A percentile compares a stretch with the other conserved stretches of the same genome.
phyloP scores from a whole-genome alignment of 257 asterid species.

The Linderniella brevidens region DNA sequence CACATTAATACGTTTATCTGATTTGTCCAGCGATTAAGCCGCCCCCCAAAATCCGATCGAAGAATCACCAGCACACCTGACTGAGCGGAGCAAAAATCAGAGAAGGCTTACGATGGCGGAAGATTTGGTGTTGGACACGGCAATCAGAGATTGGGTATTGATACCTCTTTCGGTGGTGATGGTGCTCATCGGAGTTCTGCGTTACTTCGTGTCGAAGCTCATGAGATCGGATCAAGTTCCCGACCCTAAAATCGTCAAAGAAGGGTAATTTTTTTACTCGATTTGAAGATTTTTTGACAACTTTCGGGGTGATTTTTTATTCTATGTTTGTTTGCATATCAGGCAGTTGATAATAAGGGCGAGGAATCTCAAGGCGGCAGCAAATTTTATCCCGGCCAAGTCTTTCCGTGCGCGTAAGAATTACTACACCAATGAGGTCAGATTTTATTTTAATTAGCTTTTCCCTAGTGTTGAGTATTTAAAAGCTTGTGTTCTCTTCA shows the following conservation, averaged over 20 bases:
- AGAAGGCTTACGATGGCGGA: conserved; percentile 46
- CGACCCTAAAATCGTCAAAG: conserved; percentile 77
- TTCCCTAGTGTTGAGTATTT: no score
- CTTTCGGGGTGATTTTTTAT: conserved; percentile 4
- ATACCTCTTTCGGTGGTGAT: conserved; percentile 83
- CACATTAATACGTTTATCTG: no score
- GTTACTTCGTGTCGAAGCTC: conserved; percentile 86
- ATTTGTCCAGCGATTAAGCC: background rate
- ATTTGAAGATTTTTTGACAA: no score
- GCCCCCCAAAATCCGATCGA: background rate
- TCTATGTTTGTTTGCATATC: conserved; percentile 7
- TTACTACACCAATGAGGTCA: conserved; percentile 76
- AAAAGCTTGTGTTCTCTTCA: no score
- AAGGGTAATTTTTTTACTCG: conserved; percentile 33
- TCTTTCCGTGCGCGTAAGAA: conserved; percentile 70
- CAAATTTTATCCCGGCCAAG: conserved; percentile 82
- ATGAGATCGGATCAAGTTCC: conserved; percentile 78
- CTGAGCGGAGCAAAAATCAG: no score
- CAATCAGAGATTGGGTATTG: conserved; percentile 94
- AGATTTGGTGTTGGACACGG: conserved; percentile 85
- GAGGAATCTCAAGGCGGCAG: conserved; percentile 74
- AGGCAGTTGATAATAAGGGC: conserved; percentile 90
- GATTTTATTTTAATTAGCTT: background rate
- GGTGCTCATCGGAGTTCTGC: conserved; percentile 89
- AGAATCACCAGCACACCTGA: no score